Evolutionary conservation across 768 basidiomycete genomes (phyloP).

Genomic region (Leucosporidium creatinivorum): DNA sequence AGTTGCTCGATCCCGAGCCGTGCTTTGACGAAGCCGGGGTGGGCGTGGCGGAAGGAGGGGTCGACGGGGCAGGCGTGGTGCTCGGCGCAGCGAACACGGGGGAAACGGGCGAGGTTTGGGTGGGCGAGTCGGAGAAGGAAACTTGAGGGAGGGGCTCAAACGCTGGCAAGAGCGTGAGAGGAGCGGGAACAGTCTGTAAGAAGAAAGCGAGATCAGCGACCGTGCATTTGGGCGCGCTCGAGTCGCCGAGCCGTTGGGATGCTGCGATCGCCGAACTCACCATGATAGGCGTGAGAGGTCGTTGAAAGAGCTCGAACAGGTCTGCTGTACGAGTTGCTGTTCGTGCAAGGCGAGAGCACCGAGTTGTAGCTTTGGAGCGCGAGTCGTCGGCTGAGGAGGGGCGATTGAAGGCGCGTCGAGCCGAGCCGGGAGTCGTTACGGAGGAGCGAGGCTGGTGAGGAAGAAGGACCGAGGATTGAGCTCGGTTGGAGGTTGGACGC

Average conservation of each 20-base stretch:
- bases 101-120: background rate
- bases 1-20: background rate
- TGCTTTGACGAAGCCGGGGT: background rate
- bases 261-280: background rate
- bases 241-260: background rate
- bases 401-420: no score
- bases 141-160: background rate
- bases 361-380: no score
- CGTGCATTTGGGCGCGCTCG: background rate
- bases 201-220: background rate
- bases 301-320: no score
- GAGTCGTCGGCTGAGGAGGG: no score
- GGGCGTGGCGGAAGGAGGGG: background rate
- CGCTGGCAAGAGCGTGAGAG: slow-evolving; percentile 1
- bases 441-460: no score
- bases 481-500: no score
- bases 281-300: background rate
- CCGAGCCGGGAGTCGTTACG: no score
- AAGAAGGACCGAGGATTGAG: no score
- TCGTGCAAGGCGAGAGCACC: no score
- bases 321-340: no score
- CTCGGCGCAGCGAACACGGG: background rate
- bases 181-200: background rate
- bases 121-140: background rate
- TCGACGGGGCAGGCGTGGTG: background rate